Evolutionary conservation across 2,329 filamentous ascomycete genomes (phyloP).

Genomic region (Zarea fungicola): DNA sequence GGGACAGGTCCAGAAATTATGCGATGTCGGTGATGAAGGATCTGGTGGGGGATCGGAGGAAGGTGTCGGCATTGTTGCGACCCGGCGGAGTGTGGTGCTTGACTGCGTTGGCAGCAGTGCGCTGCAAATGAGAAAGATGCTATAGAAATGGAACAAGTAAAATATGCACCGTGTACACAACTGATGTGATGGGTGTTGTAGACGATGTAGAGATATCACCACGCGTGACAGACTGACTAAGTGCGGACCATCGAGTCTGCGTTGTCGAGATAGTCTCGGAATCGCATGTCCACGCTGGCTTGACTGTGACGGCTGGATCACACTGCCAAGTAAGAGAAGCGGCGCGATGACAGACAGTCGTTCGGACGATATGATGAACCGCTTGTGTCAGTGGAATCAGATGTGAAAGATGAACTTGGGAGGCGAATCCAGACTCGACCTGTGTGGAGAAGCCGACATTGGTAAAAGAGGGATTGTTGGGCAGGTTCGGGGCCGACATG

Average conservation of each 20-base stretch:
- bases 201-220: conserved; percentile 3
- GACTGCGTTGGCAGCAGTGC: conserved; percentile 15
- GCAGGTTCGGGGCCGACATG: not conserved
- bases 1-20: conserved; percentile 39
- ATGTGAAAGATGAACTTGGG: conserved; percentile 5
- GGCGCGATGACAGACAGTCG: conserved; percentile 3
- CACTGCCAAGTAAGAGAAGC: not conserved
- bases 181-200: no score
- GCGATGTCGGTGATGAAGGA: conserved; percentile 31
- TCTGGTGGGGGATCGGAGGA: conserved; percentile 37
- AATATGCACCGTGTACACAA: no score
- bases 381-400: not conserved
- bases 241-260: conserved; percentile 1
- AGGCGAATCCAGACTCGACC: conserved; percentile 12
- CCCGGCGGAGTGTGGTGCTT: conserved; percentile 11
- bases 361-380: not conserved
- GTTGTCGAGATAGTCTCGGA: conserved; percentile 7
- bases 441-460: conserved; percentile 11
- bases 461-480: conserved; percentile 1
- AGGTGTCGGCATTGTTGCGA: conserved; percentile 39
- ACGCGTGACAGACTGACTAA: conserved; percentile 4
- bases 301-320: not conserved
- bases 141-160: no score
- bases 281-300: conserved; percentile 14
- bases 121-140: not conserved